Base-by-base conservation (phyloP, 805 yeast genomes). In the Saturnispora serradocipensis region DNA sequence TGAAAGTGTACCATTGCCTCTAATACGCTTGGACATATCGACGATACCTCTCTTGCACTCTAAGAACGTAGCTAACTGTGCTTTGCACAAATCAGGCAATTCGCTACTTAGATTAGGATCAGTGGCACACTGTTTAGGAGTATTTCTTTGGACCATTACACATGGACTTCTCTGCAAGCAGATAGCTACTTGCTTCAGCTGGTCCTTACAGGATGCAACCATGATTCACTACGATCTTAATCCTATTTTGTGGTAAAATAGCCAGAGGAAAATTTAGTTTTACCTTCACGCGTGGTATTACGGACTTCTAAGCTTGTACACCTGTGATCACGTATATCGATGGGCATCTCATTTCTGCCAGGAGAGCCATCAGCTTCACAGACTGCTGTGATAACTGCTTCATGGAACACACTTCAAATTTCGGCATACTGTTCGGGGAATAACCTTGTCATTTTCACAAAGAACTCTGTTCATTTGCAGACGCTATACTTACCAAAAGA, bases 161-260 rank as follows among this genome's bases (percentile, higher is more conserved):
- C 99, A 91, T 15, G 98, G 98, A 5, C 97, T 89, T 62, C 97
- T 78, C 67, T 91, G 99, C 46, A 91, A 75, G 66, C 99, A 91
- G 20, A 91, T 82, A 9, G 98, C 98, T 53, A 93, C 87, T n/a
- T 95, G 96, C 60, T 80, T 88, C 62, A 90, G 80, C 64, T 91
- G 95, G 67, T 91, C 99, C 62, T 86, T 84, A 67, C 99, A 91
- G 74, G 96, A 74, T 45, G 82, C 84, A 50, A 79, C 83, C 84
- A 80, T 78, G 9, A 5, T 15, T 28, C 9, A 36, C 10, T 8
- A 16, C 34, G 40, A 36, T 15, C 24, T 20, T 15, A 22, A 45
- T 45, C 28, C 7, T n/a, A 4, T 13, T n/a, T 20, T 9, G 22
- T 15, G 34, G 11, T 30, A 30, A 30, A 30, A 10, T 30, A 30